Evolutionary conservation across 2,329 filamentous ascomycete species (phyloP).

Genomic region (Parasarocladium wereldwijsianum): DNA sequence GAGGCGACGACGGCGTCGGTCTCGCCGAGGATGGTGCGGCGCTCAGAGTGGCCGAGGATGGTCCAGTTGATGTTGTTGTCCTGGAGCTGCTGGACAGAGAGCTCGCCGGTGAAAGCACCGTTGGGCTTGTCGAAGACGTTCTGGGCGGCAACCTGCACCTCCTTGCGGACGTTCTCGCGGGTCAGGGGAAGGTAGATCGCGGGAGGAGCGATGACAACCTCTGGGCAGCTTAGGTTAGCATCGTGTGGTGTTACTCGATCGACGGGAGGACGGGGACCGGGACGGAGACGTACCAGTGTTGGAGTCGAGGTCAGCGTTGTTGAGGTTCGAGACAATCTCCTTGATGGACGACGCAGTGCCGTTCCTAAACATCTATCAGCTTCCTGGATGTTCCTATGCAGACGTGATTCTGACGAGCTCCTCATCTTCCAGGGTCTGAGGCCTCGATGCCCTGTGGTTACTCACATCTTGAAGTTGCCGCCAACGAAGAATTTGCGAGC

Average conservation of each 20-base stretch:
- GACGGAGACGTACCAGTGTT: slow-evolving; percentile 46
- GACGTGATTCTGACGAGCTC: background rate
- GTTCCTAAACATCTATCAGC: slow-evolving; percentile 49
- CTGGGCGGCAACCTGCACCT: slow-evolving; percentile 80
- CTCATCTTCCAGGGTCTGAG: slow-evolving; percentile 5
- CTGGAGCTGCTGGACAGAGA: slow-evolving; percentile 80
- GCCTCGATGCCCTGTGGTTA: slow-evolving; percentile 10
- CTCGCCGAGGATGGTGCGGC: slow-evolving; percentile 80
- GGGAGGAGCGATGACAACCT: slow-evolving; percentile 90
- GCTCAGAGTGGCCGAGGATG: slow-evolving; percentile 89
- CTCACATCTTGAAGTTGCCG: slow-evolving; percentile 99
- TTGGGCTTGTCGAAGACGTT: slow-evolving; percentile 97
- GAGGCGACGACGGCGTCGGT: slow-evolving; percentile 69
- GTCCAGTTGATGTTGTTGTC: slow-evolving; percentile 82
- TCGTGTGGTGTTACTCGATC: slow-evolving; percentile 1
- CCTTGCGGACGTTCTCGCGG: slow-evolving; percentile 60
- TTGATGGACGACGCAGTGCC: slow-evolving; percentile 81
- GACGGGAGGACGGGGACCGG: background rate
- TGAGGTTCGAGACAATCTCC: slow-evolving; percentile 79
- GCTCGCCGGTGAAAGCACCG: slow-evolving; percentile 94
- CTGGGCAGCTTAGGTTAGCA: slow-evolving; percentile 27
- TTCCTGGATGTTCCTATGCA: background rate
- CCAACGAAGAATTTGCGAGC: slow-evolving; percentile 94
- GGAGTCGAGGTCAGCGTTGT: slow-evolving; percentile 66
- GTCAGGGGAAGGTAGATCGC: slow-evolving; percentile 80